Base-by-base conservation (phyloP, 441 rosid genomes). In the Hypseocharis bilobata region DNA sequence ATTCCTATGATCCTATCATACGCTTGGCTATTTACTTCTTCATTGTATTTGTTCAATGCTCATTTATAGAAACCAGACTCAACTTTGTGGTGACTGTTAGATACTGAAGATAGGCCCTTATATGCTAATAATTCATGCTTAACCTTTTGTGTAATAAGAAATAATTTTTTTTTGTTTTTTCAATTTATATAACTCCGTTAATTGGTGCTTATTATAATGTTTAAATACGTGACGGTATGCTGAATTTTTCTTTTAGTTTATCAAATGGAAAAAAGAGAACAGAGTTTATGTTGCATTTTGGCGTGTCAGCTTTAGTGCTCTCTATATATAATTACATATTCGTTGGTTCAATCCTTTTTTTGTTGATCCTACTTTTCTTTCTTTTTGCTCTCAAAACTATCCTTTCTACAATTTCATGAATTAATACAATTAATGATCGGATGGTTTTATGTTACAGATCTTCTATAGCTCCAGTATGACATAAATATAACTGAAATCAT, bases 401-500 rank as follows among this genome's bases (percentile, higher is more conserved):
- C 7, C 0, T 27, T 26, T 56, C 14, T 20, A 3, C 28, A 56
- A 27, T 56, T 27, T 27, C 27, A 56, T 26, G 3, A 4, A 27
- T 14, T 28, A 27, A 56, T 42, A 52, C 7, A 52, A 38, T 26
- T 42, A 65, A n/a, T 65, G 17, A 52, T 36, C 16, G 6, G 60
- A 52, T 57, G 22, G 4, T 14, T 26, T 25, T 65, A 52, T 51
- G 38, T 65, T 69, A 63, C 59, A 71, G 68, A 64, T 67, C 40
- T 68, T 32, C n/a, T 63, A 11, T 38, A 29, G 20, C 51, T 67
- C 54, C 59, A 67, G 36, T 10, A 70, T 72, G 71, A 36, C 58
- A 62, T 72, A 70, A 74, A 66, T 72, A 63, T 62, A 45, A 17
- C 27, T 64, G 71, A 65, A 17, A 73, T 57, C 74, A 83, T 86